Base-by-base conservation (phyloP, 2,329 filamentous ascomycete genomes). In the Purpureocillium takamizusanense region DNA sequence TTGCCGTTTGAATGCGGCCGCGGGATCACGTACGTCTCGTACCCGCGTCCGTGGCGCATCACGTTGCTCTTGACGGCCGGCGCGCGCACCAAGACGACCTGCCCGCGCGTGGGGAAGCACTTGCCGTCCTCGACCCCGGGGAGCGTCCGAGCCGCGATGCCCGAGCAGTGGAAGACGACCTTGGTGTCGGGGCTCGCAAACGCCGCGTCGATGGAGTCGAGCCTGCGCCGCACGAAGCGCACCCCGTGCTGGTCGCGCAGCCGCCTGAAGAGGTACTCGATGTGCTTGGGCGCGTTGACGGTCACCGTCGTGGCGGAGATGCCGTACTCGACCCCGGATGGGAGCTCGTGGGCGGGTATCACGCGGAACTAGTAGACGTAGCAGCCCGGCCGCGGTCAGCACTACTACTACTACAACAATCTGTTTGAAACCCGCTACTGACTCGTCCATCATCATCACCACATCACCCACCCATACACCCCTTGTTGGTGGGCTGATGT, bases 1-100 rank as follows among this genome's bases (percentile, higher is more conserved):
- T 54, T 45, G 15, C 53, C 61, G 8, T 62, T 58, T 0, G 62
- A 63, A 7, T 47, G 48, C 0, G 60, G 56, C 1, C 60, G 51
- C 1, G 61, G 61, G 33, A 66, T 65, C 4, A 65, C 50, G 39
- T 66, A 65, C 1, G 63, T 65, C 40, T 63, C 58, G 32, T 62
- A 62, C 38, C 60, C 55, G 17, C 51, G 53, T 0, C 60, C 60
- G 35, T 65, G 58, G 1, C 54, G 51, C 63, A 66, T 66, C 35
- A 60, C 46, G 31, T 64, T 66, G 2, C 49, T 51, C 2, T 42
- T 46, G 1, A 64, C 53, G 0, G 46, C 27, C 0, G 62, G 59
- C 0, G 61, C 62, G 16, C 48, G 51, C 1, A 49, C 52, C 5
- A 66, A 48, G 2, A 66, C 47, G 3, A 66, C 56, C 37, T 66